Conservation (phyloP, 148 eudicot genomes). For the Oxyria digyna region DNA sequence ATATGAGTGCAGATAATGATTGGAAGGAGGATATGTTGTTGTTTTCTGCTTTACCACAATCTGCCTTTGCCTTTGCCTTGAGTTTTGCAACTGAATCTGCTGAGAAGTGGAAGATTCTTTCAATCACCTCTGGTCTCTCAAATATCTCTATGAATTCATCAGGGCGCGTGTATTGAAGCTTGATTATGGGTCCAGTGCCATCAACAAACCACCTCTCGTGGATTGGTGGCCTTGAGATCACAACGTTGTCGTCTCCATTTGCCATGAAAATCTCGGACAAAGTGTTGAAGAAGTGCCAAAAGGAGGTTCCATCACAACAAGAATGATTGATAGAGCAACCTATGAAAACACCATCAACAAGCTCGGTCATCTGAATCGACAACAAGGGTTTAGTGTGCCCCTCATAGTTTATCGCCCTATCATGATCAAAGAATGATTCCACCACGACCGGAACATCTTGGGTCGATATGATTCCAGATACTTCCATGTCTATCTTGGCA, state of each 20-base stretch:
- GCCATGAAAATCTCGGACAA: constrained; percentile 16
- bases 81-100: constrained; percentile 9
- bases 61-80: constrained; percentile 18
- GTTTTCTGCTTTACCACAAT: not conserved
- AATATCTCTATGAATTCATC: too few species aligned
- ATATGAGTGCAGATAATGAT: constrained; percentile 18
- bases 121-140: constrained; percentile 6
- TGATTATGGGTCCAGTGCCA: too few species aligned
- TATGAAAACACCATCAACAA: constrained; percentile 17
- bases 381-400: constrained; percentile 16
- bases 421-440: constrained; percentile 14
- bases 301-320: constrained; percentile 20
- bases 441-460: constrained; percentile 1
- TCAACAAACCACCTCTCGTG: too few species aligned
- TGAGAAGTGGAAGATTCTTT: constrained; percentile 21
- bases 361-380: constrained; percentile 21
- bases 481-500: not conserved
- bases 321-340: constrained; percentile 17
- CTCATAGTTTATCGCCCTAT: constrained; percentile 15
- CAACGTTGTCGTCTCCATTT: not conserved
- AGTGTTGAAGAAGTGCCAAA: constrained; percentile 20
- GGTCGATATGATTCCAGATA: not conserved
- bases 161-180: too few species aligned
- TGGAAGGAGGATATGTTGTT: constrained; percentile 21
- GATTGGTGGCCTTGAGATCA: too few species aligned